Conservation (phyloP, 2,329 filamentous ascomycete species). For the Venturia asperata region DNA sequence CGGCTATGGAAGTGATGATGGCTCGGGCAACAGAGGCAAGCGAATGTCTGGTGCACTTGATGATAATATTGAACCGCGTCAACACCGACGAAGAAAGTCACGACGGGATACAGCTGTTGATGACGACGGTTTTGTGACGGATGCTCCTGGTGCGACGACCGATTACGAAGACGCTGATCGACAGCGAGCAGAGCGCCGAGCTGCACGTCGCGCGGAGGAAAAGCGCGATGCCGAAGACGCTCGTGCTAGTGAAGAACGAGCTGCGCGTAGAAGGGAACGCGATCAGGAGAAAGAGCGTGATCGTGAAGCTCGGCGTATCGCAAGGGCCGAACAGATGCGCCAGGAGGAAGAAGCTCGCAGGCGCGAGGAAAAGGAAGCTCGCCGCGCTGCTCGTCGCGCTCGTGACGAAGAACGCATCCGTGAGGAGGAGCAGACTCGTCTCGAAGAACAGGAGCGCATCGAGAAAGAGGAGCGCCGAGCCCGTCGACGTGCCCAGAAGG, state of each 20-base stretch:
- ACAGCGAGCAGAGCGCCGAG: constrained; percentile 20
- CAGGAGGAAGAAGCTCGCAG: constrained; percentile 20
- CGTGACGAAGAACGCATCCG: constrained; percentile 27
- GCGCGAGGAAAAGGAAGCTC: constrained; percentile 19
- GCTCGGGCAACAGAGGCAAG: background rate
- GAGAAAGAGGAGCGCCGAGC: constrained; percentile 30
- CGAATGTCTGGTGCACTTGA: constrained; percentile 1
- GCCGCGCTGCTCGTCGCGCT: constrained; percentile 19
- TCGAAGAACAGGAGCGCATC: constrained; percentile 21
- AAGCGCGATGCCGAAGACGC: constrained; percentile 19
- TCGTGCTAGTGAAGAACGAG: constrained; percentile 17
- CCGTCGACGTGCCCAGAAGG: constrained; percentile 28
- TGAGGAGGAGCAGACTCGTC: constrained; percentile 24
- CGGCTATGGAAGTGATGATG: constrained; percentile 17
- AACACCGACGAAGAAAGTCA: constrained; percentile 17
- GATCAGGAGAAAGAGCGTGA: constrained; percentile 16
- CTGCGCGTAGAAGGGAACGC: constrained; percentile 16
- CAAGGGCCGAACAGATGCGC: constrained; percentile 13
- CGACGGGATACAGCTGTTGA: constrained; percentile 16
- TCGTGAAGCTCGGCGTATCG: constrained; percentile 15
- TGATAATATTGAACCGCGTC: background rate
- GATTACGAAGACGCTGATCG: constrained; percentile 20
- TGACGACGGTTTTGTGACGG: constrained; percentile 19
- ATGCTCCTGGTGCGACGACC: constrained; percentile 20
- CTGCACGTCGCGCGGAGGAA: constrained; percentile 19